phyloP scores from a whole-genome alignment of 352 stramenopile species.

The Globisporangium radiosum region DNA sequence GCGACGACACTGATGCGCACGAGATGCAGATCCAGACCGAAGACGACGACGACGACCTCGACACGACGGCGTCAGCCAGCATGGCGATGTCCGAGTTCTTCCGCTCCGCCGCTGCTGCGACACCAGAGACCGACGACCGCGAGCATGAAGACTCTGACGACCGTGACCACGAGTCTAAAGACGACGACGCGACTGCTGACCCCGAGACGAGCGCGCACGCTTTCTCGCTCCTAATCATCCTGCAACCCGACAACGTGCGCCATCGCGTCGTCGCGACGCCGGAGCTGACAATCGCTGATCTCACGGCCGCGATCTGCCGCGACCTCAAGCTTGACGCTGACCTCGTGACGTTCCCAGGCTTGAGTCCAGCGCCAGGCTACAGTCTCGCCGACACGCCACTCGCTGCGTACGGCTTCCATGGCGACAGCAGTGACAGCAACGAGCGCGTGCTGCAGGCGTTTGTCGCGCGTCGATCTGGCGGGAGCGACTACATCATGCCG shows the following conservation, averaged over 20 bases:
- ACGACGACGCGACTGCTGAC: neutral
- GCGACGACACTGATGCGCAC: neutral
- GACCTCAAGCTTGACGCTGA: conserved; percentile 55
- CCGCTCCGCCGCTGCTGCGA: conserved; percentile 9
- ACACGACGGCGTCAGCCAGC: conserved; percentile 8
- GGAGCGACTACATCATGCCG: conserved; percentile 82
- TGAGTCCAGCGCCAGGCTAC: conserved; percentile 27
- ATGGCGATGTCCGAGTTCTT: conserved; percentile 29
- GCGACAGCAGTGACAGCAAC: conserved; percentile 12
- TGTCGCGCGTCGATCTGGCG: conserved; percentile 28
- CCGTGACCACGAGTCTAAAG: neutral
- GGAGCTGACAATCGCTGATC: conserved; percentile 35
- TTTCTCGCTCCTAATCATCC: conserved; percentile 56
- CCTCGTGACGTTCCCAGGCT: conserved; percentile 52
- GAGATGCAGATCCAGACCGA: conserved; percentile 12
- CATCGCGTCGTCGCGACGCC: conserved; percentile 56
- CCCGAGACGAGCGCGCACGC: conserved; percentile 11
- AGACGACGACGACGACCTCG: conserved; percentile 4
- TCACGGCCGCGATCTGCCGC: conserved; percentile 50
- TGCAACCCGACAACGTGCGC: conserved; percentile 72
- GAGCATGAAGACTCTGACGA: neutral
- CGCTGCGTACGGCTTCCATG: conserved; percentile 27
- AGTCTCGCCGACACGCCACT: conserved; percentile 33
- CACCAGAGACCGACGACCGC: neutral
- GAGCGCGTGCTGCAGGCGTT: conserved; percentile 45